A percentile compares a stretch with the other conserved stretches of the same genome.
phyloP scores from a whole-genome alignment of 2,329 filamentous ascomycete species.

The Metarhizium humberi region DNA sequence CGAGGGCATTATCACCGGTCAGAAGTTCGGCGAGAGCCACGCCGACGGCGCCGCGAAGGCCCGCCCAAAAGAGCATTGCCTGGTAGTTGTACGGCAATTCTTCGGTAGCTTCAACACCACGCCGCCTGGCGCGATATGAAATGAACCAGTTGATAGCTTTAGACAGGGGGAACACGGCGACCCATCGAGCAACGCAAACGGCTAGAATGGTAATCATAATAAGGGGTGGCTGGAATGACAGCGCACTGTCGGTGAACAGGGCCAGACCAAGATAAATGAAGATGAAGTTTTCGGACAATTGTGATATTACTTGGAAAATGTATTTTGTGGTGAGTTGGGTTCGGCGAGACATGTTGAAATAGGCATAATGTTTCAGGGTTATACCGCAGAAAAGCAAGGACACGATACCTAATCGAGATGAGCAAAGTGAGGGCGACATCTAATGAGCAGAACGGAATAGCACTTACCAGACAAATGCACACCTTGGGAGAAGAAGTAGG shows the following conservation, averaged over 20 bases:
- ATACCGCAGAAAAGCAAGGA: constrained; percentile 96
- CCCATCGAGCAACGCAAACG: constrained; percentile 86
- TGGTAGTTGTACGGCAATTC: constrained; percentile 93
- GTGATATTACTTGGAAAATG: constrained; percentile 87
- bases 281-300: constrained; percentile 97
- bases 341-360: constrained; percentile 98
- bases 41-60: constrained; percentile 87
- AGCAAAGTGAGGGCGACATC: not conserved
- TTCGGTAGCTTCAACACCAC: constrained; percentile 66
- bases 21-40: constrained; percentile 88
- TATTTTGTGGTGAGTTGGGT: constrained; percentile 98
- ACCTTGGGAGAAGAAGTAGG: constrained; percentile 96
- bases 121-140: constrained; percentile 69
- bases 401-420: constrained; percentile 64
- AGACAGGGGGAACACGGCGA: constrained; percentile 89
- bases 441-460: not conserved
- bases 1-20: constrained; percentile 69
- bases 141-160: constrained; percentile 87
- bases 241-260: constrained; percentile 79
- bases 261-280: constrained; percentile 97
- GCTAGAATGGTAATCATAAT: constrained; percentile 88
- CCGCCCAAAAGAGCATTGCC: constrained; percentile 99
- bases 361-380: constrained; percentile 96
- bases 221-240: constrained; percentile 88
- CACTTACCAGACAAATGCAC: constrained; percentile 85